Evolutionary conservation across 108 stramenopile species (phyloP).

Genomic region (Stephanodiscus minutulus): DNA sequence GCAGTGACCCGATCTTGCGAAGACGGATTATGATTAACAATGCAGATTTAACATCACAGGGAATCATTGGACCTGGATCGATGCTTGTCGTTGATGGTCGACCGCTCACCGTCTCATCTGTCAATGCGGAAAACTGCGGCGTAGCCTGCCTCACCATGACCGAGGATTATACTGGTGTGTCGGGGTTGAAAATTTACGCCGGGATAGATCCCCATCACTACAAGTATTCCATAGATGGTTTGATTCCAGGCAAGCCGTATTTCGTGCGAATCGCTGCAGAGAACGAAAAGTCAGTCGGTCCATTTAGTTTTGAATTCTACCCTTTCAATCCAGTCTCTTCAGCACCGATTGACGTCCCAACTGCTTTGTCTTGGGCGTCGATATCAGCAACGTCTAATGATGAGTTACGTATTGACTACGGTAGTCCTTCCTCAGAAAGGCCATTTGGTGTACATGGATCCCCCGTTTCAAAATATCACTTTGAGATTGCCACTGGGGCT

Average conservation of each 20-base stretch:
- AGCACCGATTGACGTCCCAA: conserved; percentile 40
- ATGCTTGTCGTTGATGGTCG: conserved; percentile 29
- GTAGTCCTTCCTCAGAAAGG: conserved; percentile 49
- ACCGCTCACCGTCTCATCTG: conserved; percentile 24
- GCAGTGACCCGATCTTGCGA: too few relatives aligned
- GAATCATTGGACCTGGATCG: conserved; percentile 20
- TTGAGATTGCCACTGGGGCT: conserved; percentile 45
- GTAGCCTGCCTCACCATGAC: conserved; percentile 39
- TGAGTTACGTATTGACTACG: conserved; percentile 53
- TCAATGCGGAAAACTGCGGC: conserved; percentile 40
- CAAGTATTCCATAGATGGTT: conserved; percentile 25
- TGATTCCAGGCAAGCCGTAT: conserved; percentile 54
- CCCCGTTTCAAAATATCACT: conserved; percentile 43
- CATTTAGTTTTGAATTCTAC: conserved; percentile 47
- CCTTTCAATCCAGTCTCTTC: conserved; percentile 39
- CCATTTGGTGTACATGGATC: conserved; percentile 54
- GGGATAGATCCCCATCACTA: conserved; percentile 18
- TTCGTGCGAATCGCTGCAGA: conserved; percentile 58
- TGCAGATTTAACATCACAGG: conserved; percentile 26
- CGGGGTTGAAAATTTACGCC: conserved; percentile 41
- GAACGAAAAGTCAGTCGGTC: conserved; percentile 42
- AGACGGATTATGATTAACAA: conserved; percentile 37
- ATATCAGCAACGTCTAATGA: conserved; percentile 20
- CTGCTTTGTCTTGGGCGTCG: conserved; percentile 37
- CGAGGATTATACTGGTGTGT: conserved; percentile 32